Conservation (phyloP, 805 yeast species). For the Zygosaccharomyces lentus region DNA sequence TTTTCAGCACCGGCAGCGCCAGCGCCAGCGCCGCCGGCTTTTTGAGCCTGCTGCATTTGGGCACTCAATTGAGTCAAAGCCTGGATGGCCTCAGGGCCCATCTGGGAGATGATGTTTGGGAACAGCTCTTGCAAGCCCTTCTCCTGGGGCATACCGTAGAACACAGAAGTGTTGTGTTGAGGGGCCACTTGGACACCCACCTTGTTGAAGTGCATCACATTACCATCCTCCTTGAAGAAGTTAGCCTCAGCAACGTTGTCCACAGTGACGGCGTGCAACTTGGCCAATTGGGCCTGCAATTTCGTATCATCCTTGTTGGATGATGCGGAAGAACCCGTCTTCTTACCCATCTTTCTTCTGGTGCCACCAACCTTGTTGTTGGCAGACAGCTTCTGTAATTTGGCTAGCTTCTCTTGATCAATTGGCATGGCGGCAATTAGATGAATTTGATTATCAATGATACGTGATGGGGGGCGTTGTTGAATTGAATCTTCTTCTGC, state of each 20-base stretch:
- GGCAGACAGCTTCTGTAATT: slow-evolving; percentile 73
- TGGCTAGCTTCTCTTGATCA: slow-evolving; percentile 92
- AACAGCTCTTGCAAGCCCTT: slow-evolving; percentile 87
- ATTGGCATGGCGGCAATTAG: slow-evolving; percentile 57
- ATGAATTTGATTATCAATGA: background rate
- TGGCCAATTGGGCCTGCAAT: slow-evolving; percentile 81
- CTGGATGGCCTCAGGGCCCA: slow-evolving; percentile 92
- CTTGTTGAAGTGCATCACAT: slow-evolving; percentile 91
- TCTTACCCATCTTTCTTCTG: slow-evolving; percentile 89
- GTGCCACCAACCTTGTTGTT: slow-evolving; percentile 79
- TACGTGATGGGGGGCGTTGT: background rate
- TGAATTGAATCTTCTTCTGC: background rate
- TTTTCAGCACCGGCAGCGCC: slow-evolving; percentile 42
- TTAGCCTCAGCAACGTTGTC: slow-evolving; percentile 94
- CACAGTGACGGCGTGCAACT: slow-evolving; percentile 82
- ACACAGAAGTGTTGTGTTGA: slow-evolving; percentile 85
- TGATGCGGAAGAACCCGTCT: slow-evolving; percentile 42
- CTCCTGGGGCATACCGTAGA: slow-evolving; percentile 93
- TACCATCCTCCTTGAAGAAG: slow-evolving; percentile 95
- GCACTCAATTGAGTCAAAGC: slow-evolving; percentile 86
- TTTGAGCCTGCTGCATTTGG: slow-evolving; percentile 64
- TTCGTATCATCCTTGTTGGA: slow-evolving; percentile 84
- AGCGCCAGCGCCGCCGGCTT: slow-evolving; percentile 45
- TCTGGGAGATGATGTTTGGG: slow-evolving; percentile 91
- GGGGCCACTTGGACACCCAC: slow-evolving; percentile 94